phyloP scores from a whole-genome alignment of 208 protist genomes.

The Leishmania turanica region DNA sequence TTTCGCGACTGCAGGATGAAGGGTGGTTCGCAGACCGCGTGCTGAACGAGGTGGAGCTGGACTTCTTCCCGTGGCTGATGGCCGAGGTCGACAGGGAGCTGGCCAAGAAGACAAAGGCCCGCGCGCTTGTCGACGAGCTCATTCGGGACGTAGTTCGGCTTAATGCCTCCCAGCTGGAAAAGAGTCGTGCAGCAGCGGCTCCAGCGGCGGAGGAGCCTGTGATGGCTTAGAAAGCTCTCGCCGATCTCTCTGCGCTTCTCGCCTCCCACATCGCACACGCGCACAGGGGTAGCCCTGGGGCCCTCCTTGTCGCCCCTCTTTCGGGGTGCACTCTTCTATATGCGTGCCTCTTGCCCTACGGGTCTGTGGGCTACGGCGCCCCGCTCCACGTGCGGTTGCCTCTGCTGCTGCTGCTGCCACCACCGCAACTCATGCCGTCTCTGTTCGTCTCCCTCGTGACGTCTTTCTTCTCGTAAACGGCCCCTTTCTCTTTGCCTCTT shows the following conservation, averaged over 20 bases:
- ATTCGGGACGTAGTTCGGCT: constrained; percentile 82
- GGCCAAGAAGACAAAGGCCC: constrained; percentile 82
- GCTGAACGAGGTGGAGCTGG: constrained; percentile 93
- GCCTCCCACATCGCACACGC: not conserved
- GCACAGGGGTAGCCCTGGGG: not conserved
- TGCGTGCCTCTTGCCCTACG: not conserved
- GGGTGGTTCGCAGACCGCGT: constrained; percentile 97
- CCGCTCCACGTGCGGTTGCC: too few relatives aligned
- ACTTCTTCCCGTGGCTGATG: constrained; percentile 96
- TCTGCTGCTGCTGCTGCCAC: not conserved
- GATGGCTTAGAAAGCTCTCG: not conserved
- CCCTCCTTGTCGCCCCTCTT: not conserved
- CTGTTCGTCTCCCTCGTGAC: not conserved
- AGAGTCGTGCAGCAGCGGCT: constrained; percentile 27
- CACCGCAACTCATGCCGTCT: not conserved
- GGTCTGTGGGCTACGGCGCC: not conserved
- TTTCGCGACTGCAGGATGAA: constrained; percentile 89
- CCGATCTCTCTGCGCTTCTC: not conserved
- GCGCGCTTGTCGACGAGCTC: constrained; percentile 81
- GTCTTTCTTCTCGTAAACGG: not conserved
- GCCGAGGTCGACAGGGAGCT: constrained; percentile 79
- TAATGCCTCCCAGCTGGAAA: constrained; percentile 48
- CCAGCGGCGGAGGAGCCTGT: not conserved
- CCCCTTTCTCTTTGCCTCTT: constrained; percentile 3
- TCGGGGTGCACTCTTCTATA: not conserved